Evolutionary conservation across 2,329 filamentous ascomycete genomes (phyloP), one percentile per base, ranked within the genome.

Genomic region (Aspergillaceae sp.): DNA sequence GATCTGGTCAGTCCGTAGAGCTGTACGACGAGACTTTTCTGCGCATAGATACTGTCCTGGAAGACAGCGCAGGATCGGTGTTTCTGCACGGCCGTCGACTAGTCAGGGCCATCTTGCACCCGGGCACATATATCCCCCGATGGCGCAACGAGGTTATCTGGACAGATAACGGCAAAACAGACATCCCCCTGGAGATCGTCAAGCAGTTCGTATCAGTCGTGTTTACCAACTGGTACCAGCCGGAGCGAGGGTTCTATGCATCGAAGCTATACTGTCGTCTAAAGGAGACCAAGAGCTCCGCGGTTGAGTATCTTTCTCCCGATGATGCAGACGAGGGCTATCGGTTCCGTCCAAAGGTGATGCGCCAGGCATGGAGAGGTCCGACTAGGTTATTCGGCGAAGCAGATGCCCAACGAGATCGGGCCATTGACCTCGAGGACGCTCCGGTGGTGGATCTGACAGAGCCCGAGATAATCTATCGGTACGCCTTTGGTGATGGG

Each of bases 401-500:
- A 8, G 51, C 46, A 3, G 32, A 30, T 35, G 44, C 42, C n/a
- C 4, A 36, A 6, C 10, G 37, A 8, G 7, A 40, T 4, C 19
- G n/a, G 5, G 7, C 37, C 4, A 30, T 33, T 10, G 40, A 46
- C 4, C 44, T 57, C 27, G 42, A 50, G 5, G 33, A 1, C 10
- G 9, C 3, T 28, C 43, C 9, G 10, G 32, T 60, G 3, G 45
- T 62, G 32, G 59, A 59, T 45, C 52, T 62, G 4, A 54, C 55
- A 3, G 40, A 19, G 1, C 32, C 50, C 41, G 57, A 43, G 29
- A 41, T 7, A n/a, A 34, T 35, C 9, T 51, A 56, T 3, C 71
- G 69, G 35, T 87, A 87, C 49, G 85, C 80, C 0, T 78, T 83
- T 27, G 84, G 79, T 1, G 87, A 92, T 57, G 74, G 77, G 0